These are phyloP conservation scores for Monosporascus sp. DNA, from an alignment of 2,329 filamentous ascomycete species.

Conservation along the genomic window DNA sequence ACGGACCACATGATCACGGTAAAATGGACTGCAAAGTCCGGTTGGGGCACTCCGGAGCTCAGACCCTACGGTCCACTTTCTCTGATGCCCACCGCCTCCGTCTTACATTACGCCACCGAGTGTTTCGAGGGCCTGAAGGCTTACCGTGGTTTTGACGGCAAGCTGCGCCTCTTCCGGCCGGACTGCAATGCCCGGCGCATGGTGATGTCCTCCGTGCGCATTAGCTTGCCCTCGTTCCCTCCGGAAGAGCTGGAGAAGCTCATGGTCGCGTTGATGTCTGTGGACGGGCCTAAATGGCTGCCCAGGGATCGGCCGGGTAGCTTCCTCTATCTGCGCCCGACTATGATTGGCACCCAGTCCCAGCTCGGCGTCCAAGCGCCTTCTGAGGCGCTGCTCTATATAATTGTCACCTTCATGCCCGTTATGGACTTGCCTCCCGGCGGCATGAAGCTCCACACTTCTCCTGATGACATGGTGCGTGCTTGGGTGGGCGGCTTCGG, in stretches of 20 bases:
- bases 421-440: constrained; percentile 44
- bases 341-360: constrained; percentile 76
- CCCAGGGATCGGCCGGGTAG: constrained; percentile 61
- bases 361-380: constrained; percentile 78
- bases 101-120: constrained; percentile 70
- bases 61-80: constrained; percentile 61
- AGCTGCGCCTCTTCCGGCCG: constrained; percentile 62
- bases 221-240: constrained; percentile 61
- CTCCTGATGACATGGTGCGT: constrained; percentile 74
- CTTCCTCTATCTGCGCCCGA: constrained; percentile 82
- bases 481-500: constrained; percentile 94
- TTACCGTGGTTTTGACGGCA: constrained; percentile 65
- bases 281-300: constrained; percentile 75
- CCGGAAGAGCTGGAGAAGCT: constrained; percentile 59
- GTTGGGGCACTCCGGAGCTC: constrained; percentile 62
- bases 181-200: constrained; percentile 56
- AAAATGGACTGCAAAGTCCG: constrained; percentile 52
- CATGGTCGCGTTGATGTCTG: constrained; percentile 60
- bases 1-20: constrained; percentile 84
- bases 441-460: constrained; percentile 72
- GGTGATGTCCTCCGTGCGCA: constrained; percentile 43
- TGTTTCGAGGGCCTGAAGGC: constrained; percentile 71
- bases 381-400: constrained; percentile 79
- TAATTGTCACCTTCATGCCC: constrained; percentile 65
- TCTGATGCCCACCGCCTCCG: constrained; percentile 63